phyloP scores from a whole-genome alignment of 78 protist genomes.

The Bodo saltans region DNA sequence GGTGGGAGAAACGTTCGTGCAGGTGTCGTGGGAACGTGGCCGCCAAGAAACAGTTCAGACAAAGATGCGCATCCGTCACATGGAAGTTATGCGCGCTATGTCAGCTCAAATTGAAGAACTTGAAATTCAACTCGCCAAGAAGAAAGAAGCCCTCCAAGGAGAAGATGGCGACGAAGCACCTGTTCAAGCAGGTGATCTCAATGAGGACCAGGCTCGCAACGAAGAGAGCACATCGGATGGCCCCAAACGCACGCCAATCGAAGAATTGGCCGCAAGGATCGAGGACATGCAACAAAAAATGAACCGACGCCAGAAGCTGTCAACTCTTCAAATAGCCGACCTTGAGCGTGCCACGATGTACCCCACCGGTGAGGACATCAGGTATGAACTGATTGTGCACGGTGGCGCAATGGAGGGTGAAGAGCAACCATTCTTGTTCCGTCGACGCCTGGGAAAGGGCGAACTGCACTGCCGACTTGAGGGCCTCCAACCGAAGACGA shows the following conservation, averaged over 20 bases:
- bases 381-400: conserved; percentile 11
- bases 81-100: too few relatives aligned
- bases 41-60: background rate
- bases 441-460: background rate
- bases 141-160: background rate
- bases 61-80: background rate
- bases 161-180: background rate
- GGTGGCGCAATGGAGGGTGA: background rate
- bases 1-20: conserved; percentile 21
- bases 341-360: conserved; percentile 7
- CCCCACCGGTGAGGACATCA: conserved; percentile 8
- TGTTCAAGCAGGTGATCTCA: background rate
- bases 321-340: background rate
- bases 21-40: background rate
- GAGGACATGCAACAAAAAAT: background rate
- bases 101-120: too few relatives aligned
- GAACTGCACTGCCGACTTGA: background rate
- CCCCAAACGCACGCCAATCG: too few relatives aligned
- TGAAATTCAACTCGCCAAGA: background rate
- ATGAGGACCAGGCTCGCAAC: background rate
- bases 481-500: background rate
- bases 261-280: too few relatives aligned
- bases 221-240: too few relatives aligned
- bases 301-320: conserved; percentile 2
- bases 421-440: background rate